Conservation (phyloP, 306 rosid species). For the Datisca glomerata region DNA sequence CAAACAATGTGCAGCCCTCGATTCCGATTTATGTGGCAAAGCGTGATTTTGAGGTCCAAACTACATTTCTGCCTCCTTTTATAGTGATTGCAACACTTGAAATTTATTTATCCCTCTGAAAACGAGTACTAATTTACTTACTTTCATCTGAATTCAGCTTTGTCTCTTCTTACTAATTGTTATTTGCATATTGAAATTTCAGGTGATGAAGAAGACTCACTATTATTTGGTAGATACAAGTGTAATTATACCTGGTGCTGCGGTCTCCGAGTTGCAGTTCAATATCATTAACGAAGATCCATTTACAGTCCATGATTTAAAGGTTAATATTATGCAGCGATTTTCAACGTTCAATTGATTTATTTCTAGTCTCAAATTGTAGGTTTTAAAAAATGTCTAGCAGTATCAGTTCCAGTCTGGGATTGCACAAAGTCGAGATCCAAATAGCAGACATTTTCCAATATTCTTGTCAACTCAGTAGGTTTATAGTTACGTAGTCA, state of each 20-base stretch:
- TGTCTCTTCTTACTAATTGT: not conserved
- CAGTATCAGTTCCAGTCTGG: not conserved
- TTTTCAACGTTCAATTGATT: not conserved
- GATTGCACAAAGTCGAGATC: no score
- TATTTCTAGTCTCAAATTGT: not conserved
- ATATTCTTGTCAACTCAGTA: no score
- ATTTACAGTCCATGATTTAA: conserved; percentile 52
- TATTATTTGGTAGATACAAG: conserved; percentile 84
- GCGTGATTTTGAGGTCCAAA: conserved; percentile 81
- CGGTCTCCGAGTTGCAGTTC: conserved; percentile 87
- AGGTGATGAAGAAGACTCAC: conserved; percentile 96
- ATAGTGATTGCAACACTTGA: not conserved
- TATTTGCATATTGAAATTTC: conserved; percentile 20
- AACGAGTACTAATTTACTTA: not conserved
- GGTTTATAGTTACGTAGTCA: no score
- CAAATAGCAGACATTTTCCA: no score
- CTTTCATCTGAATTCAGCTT: not conserved
- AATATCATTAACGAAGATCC: conserved; percentile 59
- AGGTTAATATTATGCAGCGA: conserved; percentile 32
- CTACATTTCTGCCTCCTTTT: conserved; percentile 11
- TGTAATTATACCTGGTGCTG: conserved; percentile 67
- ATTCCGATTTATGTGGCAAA: conserved; percentile 79
- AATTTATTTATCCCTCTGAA: not conserved
- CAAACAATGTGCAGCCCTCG: conserved; percentile 81
- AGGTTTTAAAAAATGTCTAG: not conserved